phyloP scores from a whole-genome alignment of 139 green algal species.

The Tetraselmis chui region DNA sequence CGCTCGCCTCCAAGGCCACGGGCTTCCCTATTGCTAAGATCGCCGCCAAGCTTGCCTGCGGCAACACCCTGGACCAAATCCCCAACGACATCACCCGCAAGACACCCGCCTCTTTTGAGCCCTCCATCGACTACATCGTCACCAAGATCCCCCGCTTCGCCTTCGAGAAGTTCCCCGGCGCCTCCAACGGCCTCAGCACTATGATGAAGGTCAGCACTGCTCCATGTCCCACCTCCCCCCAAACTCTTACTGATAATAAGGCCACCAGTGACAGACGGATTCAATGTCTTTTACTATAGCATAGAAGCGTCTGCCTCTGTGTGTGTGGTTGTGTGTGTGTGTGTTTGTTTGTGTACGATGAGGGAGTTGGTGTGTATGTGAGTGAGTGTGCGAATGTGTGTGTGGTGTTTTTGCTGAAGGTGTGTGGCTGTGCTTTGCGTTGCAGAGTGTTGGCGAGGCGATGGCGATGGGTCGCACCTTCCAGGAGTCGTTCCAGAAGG shows the following conservation, averaged over 20 bases:
- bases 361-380: no score
- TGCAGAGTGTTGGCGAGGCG: conserved; percentile 94
- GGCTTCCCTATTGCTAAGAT: conserved; percentile 99
- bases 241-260: no score
- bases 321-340: no score
- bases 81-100: conserved; percentile 99
- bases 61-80: conserved; percentile 95
- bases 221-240: background rate
- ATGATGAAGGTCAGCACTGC: conserved; percentile 51
- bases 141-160: conserved; percentile 95
- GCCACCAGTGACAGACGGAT: no score
- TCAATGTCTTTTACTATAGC: no score
- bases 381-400: no score
- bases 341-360: no score
- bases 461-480: conserved; percentile 99
- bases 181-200: conserved; percentile 81
- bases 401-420: no score
- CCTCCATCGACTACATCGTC: conserved; percentile 99
- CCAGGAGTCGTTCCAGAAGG: conserved; percentile 96
- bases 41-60: conserved; percentile 93
- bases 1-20: conserved; percentile 94
- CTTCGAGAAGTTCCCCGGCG: conserved; percentile 98
- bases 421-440: background rate
- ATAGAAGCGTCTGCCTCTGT: no score
- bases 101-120: conserved; percentile 97